Percentiles rank a stretch among this genome's conserved stretches.
phyloP scores from a whole-genome alignment of 441 rosid species.

The Theobroma grandiflorum region DNA sequence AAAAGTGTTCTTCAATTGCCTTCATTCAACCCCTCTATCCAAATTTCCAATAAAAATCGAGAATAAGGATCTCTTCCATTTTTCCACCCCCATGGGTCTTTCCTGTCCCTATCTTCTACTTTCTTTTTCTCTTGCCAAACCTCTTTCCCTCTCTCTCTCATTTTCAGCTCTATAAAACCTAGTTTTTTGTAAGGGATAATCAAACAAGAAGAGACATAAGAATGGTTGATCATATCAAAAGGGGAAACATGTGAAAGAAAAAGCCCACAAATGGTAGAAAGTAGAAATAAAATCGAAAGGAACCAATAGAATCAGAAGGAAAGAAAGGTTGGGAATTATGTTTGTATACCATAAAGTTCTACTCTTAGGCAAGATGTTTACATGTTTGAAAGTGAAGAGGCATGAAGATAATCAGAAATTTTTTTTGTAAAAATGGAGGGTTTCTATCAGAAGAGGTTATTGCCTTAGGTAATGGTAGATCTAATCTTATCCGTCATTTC shows the following conservation, averaged over 20 bases:
- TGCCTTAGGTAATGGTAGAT: slow-evolving; percentile 30
- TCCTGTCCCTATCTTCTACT: too few species aligned
- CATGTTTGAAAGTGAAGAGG: too few species aligned
- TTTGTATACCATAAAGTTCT: neutral
- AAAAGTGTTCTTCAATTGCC: too few species aligned
- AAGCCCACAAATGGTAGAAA: slow-evolving; percentile 12
- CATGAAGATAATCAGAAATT: neutral
- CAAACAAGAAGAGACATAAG: neutral
- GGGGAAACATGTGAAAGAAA: slow-evolving; percentile 19
- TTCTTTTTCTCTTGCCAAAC: too few species aligned
- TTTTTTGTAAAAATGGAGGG: slow-evolving; percentile 32
- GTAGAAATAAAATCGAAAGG: neutral
- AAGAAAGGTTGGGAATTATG: neutral
- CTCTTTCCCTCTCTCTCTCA: too few species aligned
- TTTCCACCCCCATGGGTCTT: too few species aligned
- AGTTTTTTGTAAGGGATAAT: neutral
- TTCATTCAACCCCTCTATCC: too few species aligned
- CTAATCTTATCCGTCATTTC: slow-evolving; percentile 35
- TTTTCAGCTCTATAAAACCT: too few species aligned
- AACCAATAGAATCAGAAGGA: neutral
- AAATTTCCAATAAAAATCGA: too few species aligned
- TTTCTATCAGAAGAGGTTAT: slow-evolving; percentile 27
- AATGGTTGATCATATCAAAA: neutral
- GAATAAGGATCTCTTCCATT: too few species aligned
- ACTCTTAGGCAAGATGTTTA: neutral